These are phyloP conservation scores for Blumeria hordei DNA, from an alignment of 2,329 filamentous ascomycete genomes.

Conservation along the genomic window DNA sequence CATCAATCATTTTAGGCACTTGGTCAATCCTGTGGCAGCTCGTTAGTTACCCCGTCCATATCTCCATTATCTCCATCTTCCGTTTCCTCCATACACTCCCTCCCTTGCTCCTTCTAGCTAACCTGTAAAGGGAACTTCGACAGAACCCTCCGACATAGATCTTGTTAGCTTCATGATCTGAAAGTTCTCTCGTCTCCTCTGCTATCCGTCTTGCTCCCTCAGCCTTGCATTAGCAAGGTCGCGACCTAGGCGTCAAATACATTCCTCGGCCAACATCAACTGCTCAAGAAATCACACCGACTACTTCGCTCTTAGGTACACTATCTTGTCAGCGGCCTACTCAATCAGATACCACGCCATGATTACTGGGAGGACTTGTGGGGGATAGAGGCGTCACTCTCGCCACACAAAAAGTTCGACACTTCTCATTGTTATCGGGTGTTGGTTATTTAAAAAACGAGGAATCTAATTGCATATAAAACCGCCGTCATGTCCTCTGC, in stretches of 20 bases:
- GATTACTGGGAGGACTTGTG: conserved; percentile 19
- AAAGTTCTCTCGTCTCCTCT: no score
- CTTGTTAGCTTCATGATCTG: neutral
- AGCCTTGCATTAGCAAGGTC: no score
- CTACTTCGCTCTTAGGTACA: neutral
- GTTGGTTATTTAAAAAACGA: neutral
- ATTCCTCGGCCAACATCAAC: no score
- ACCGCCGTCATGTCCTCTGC: conserved; percentile 33
- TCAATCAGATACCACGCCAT: conserved; percentile 18
- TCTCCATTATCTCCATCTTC: neutral
- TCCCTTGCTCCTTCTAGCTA: neutral
- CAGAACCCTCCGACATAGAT: neutral
- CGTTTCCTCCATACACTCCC: neutral
- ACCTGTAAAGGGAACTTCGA: neutral
- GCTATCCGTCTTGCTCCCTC: no score
- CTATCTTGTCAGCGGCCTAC: neutral
- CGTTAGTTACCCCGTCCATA: neutral
- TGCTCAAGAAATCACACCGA: neutral
- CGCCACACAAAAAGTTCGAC: conserved; percentile 8
- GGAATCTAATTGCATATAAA: conserved; percentile 5
- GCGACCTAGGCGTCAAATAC: no score
- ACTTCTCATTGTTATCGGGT: neutral
- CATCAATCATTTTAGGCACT: neutral
- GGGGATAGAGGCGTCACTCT: conserved; percentile 16
- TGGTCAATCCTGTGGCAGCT: neutral